These are phyloP conservation scores for Priceomyces haplophilus DNA, from an alignment of 805 yeast species.

Conservation along the genomic window DNA sequence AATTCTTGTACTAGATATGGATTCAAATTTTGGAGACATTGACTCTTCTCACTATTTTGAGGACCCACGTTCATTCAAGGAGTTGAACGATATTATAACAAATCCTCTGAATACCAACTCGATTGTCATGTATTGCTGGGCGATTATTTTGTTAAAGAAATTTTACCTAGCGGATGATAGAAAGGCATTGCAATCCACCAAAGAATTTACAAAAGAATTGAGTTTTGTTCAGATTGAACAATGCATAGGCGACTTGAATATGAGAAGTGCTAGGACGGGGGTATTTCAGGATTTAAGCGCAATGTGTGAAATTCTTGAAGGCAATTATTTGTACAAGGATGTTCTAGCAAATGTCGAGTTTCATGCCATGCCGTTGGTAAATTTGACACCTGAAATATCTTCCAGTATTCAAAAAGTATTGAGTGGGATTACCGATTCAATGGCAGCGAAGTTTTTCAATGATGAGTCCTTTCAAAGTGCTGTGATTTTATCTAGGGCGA, in stretches of 20 bases:
- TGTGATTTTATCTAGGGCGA: constrained; percentile 59
- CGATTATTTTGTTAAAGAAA: constrained; percentile 55
- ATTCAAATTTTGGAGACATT: constrained; percentile 39
- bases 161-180: constrained; percentile 42
- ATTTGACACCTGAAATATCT: constrained; percentile 45
- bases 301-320: constrained; percentile 41
- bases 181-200: constrained; percentile 13
- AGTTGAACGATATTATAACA: constrained; percentile 40
- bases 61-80: constrained; percentile 35
- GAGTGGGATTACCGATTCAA: constrained; percentile 42
- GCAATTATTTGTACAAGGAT: constrained; percentile 51
- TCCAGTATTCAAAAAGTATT: constrained; percentile 41
- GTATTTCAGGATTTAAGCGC: constrained; percentile 46
- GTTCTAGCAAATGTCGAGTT: constrained; percentile 44
- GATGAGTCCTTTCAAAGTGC: constrained; percentile 42
- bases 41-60: constrained; percentile 26
- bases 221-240: constrained; percentile 15
- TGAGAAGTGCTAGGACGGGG: constrained; percentile 35
- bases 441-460: constrained; percentile 44
- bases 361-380: constrained; percentile 48
- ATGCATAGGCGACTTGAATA: constrained; percentile 33
- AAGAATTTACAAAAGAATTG: constrained; percentile 17
- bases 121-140: constrained; percentile 63
- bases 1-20: constrained; percentile 55
- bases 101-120: constrained; percentile 40